Base-by-base conservation (phyloP, 2,329 filamentous ascomycete genomes). In the Scedosporium boydii region DNA sequence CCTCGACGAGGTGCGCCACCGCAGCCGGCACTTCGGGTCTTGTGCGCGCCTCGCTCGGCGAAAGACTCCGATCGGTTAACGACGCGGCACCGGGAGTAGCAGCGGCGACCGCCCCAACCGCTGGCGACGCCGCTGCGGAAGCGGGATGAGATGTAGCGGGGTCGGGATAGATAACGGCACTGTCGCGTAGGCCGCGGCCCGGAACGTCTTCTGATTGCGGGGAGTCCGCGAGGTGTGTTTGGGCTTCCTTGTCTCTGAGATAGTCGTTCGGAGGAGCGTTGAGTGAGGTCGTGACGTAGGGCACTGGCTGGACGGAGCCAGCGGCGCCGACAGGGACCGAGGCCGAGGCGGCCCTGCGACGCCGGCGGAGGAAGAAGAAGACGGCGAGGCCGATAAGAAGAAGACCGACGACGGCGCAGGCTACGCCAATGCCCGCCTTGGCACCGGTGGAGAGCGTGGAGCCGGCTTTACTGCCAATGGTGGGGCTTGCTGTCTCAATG, bases 1-100 rank as follows among this genome's bases (percentile, higher is more conserved):
- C 82, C 67, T 86, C 82, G 4, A 84, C 79, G 41, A 86, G 70
- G 64, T 83, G 81, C 18, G 78, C 77, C 56, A 82, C 80, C 29
- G 57, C 66, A 65, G 29, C 66, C 63, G 58, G 62, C 63, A 21
- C 60, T 64, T 58, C 59, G 63, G 51, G 66, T 63, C 18, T 58
- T 3, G 53, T 23, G 61, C 6, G 60, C 59, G 58, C 63, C 62
- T 5, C 63, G 48, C 29, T 66, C 63, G 9, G 65, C 59, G 26
- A 59, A n/a, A 56, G 26, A n/a, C 27, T 60, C 44, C 23, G 14
- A 16, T 27, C 14, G 42, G 46, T 59, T 61, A 26, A 10, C 10
- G 60, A 57, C 34, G 62, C 27, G 42, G 60, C 18, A 23, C 26
- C n/a, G 18, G 57, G 41, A 57, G 48, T 12, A 41, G 29, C n/a